Percentiles rank a stretch among this genome's conserved stretches.
Conservation (phyloP, 1,284 basidiomycete species). For the Trichosporon ovoides region DNA sequence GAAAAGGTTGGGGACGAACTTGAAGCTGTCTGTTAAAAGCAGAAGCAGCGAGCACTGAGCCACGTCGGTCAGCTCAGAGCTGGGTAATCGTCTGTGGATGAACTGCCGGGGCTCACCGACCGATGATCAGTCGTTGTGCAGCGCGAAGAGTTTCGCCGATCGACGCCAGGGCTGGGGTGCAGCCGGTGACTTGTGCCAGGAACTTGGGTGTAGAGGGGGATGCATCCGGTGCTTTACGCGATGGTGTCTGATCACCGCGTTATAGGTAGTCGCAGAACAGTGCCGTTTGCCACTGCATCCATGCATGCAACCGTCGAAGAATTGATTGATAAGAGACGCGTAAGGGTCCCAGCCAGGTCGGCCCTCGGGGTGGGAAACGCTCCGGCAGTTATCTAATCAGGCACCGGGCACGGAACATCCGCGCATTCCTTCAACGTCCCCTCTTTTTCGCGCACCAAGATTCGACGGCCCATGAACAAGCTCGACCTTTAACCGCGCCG, state of each 20-base stretch:
- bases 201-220: background rate
- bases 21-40: background rate
- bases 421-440: conserved; percentile 1
- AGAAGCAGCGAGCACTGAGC: background rate
- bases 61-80: background rate
- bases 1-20: background rate
- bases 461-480: too few relatives aligned
- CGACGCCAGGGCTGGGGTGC: background rate
- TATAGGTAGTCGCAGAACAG: too few relatives aligned
- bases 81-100: background rate
- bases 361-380: background rate
- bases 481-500: too few relatives aligned
- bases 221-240: background rate
- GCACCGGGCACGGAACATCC: conserved; percentile 2
- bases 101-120: background rate
- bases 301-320: background rate
- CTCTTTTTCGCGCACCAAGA: too few relatives aligned
- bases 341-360: conserved; percentile 3
- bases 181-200: background rate
- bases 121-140: background rate
- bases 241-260: too few relatives aligned
- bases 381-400: conserved; percentile 5
- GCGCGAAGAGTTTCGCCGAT: background rate
- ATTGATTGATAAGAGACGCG: background rate
- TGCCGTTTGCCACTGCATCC: too few relatives aligned